These are phyloP conservation scores for Stereocaulon alpinum DNA, from an alignment of 495 filamentous ascomycete species.

Conservation along the genomic window DNA sequence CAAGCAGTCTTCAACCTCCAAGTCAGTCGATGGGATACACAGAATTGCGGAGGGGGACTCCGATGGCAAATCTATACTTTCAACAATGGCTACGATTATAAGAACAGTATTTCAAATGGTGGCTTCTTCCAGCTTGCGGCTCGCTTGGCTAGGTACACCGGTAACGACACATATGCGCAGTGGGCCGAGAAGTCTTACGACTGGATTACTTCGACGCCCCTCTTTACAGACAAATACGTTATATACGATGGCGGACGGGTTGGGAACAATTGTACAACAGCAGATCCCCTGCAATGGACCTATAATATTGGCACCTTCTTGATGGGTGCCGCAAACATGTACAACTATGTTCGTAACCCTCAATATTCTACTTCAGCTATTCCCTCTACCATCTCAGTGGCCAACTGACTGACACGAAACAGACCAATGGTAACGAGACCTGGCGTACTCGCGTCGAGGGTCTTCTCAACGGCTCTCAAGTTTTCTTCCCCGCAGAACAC, in stretches of 20 bases:
- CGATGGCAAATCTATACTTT: conserved; percentile 40
- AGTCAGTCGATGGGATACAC: conserved; percentile 42
- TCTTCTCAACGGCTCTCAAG: conserved; percentile 40
- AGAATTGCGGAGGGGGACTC: conserved; percentile 37
- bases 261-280: conserved; percentile 26
- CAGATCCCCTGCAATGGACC: conserved; percentile 47
- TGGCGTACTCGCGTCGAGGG: conserved; percentile 52
- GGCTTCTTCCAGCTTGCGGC: conserved; percentile 62
- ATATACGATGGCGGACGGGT: conserved; percentile 47
- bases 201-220: conserved; percentile 45
- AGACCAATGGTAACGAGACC: conserved; percentile 31
- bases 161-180: conserved; percentile 55
- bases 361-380: neutral
- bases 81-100: conserved; percentile 41
- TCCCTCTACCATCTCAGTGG: neutral
- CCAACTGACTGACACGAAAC: conserved; percentile 5
- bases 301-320: conserved; percentile 63
- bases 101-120: conserved; percentile 58
- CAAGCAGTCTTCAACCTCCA: conserved; percentile 65
- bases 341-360: conserved; percentile 43
- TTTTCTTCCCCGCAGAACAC: conserved; percentile 48
- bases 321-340: conserved; percentile 60
- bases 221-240: conserved; percentile 39
- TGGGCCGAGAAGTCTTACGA: conserved; percentile 64
- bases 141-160: conserved; percentile 60